phyloP scores from a whole-genome alignment of 129 eudicot species.

The Flaveria sonorensis region DNA sequence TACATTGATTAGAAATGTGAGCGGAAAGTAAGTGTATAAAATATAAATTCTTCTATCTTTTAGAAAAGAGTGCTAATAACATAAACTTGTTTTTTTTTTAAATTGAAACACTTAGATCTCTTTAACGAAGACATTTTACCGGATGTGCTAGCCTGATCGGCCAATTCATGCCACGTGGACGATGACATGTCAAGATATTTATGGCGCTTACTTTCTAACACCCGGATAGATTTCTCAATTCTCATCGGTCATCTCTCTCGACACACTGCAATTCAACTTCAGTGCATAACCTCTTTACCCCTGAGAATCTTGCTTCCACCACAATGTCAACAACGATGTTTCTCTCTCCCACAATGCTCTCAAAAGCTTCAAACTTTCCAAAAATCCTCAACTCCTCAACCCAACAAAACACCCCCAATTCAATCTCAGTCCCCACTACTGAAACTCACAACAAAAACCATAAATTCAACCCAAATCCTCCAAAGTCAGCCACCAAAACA shows the following conservation, averaged over 20 bases:
- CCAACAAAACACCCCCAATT: conserved; percentile 39
- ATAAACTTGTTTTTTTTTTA: too few relatives aligned
- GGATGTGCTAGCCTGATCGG: too few relatives aligned
- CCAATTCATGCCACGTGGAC: conserved; percentile 18
- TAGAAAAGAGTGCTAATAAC: too few relatives aligned
- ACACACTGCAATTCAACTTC: conserved; percentile 10
- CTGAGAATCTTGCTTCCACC: conserved; percentile 18
- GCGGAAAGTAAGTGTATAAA: too few relatives aligned
- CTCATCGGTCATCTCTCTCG: neutral
- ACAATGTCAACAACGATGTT: conserved; percentile 57
- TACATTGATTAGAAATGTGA: too few relatives aligned
- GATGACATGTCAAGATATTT: conserved; percentile 31
- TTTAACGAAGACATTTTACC: too few relatives aligned
- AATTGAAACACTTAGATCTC: too few relatives aligned
- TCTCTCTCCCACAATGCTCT: conserved; percentile 46
- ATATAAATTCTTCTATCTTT: too few relatives aligned
- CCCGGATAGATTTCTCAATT: too few relatives aligned
- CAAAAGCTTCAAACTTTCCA: conserved; percentile 25
- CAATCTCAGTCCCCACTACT: conserved; percentile 16
- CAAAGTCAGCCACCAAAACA: conserved; percentile 44
- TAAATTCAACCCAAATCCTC: conserved; percentile 25
- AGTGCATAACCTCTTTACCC: neutral
- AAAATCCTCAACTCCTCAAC: conserved; percentile 27
- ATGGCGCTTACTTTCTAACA: neutral
- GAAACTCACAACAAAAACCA: conserved; percentile 9